Base-by-base conservation (phyloP, 257 asterid genomes). In the Asclepias syriaca region DNA sequence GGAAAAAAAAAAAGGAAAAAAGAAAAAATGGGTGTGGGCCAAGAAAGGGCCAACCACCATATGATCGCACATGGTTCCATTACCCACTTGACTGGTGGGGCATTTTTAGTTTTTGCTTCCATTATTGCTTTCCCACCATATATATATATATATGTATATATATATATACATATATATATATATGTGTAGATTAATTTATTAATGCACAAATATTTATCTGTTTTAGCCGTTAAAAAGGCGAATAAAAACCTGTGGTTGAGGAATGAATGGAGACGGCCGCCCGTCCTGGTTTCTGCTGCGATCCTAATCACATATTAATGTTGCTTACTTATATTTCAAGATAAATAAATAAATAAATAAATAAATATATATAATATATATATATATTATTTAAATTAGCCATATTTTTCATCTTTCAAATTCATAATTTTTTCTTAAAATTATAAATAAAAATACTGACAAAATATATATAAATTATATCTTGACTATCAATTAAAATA, bases 1-100 rank as follows among this genome's bases (percentile, higher is more conserved):
- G 69, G 83, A 81, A 79, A 85, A 24, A 24, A 24, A 24, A 24
- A 24, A 24, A 24, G 27, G 27, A 24, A 24, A 24, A 24, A 24
- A 24, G 27, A 0, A 24, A 24, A 24, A 24, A 24, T 24, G 27
- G 27, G 27, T 49, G 96, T 89, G 96, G 97, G 92, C 72, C 74
- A n/a, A 75, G 87, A 82, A 78, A 87, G 75, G 77, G 82, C 85
- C 96, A 89, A 89, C 96, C 75, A 85, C 97, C 97, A 85, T 92
- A 92, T 92, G 96, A 85, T 81, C 73, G 96, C 97, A 92, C 96
- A 92, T 92, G 97, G 84, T 81, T 86, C 76, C 90, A 80, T 82
- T 76, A 72, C 85, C 92, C 86, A 85, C 86, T 84, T 84, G 84
- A 72, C 48, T 74, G 72, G 84, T 80, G 88, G 82, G 72, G 43